These are phyloP conservation scores for Oryza meyeriana DNA, from an alignment of 176 grass and related monocot genomes.

Conservation along the genomic window DNA sequence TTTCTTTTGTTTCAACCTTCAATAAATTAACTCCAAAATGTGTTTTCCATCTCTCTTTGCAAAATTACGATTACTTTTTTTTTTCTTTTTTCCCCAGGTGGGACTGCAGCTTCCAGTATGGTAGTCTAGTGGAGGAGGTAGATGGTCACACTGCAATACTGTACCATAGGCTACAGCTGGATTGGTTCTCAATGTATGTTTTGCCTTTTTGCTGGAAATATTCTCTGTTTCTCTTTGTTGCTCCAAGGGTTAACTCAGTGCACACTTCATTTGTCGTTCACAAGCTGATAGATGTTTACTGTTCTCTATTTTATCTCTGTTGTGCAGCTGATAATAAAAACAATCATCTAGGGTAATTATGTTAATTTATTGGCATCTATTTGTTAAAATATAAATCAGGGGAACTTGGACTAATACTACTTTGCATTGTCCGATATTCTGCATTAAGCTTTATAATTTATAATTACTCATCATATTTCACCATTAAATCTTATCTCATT, in stretches of 20 bases:
- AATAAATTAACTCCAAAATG: slow-evolving; percentile 4
- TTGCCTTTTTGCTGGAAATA: slow-evolving; percentile 25
- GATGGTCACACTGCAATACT: slow-evolving; percentile 98
- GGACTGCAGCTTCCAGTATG: slow-evolving; percentile 99
- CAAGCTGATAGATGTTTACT: neutral
- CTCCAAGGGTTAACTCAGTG: slow-evolving; percentile 1
- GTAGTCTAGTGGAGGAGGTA: slow-evolving; percentile 94
- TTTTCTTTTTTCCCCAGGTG: slow-evolving; percentile 55
- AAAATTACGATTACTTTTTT: slow-evolving; percentile 7
- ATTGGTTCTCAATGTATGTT: slow-evolving; percentile 93
- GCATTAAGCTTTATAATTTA: neutral
- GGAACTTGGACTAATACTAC: slow-evolving; percentile 3
- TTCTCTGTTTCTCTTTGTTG: neutral
- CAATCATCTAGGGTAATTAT: neutral
- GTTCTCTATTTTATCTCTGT: neutral
- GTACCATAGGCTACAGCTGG: slow-evolving; percentile 90
- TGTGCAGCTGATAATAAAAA: slow-evolving; percentile 16
- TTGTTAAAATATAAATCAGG: slow-evolving; percentile 1
- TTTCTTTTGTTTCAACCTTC: slow-evolving; percentile 10
- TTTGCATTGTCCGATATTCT: neutral
- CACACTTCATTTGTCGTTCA: neutral
- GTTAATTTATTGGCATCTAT: neutral
- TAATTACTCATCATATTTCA: slow-evolving; percentile 25
- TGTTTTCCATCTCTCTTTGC: slow-evolving; percentile 2
- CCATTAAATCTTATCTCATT: slow-evolving; percentile 11